Base-by-base conservation (phyloP, 768 basidiomycete species). In the Tylopilus subfusipes region DNA sequence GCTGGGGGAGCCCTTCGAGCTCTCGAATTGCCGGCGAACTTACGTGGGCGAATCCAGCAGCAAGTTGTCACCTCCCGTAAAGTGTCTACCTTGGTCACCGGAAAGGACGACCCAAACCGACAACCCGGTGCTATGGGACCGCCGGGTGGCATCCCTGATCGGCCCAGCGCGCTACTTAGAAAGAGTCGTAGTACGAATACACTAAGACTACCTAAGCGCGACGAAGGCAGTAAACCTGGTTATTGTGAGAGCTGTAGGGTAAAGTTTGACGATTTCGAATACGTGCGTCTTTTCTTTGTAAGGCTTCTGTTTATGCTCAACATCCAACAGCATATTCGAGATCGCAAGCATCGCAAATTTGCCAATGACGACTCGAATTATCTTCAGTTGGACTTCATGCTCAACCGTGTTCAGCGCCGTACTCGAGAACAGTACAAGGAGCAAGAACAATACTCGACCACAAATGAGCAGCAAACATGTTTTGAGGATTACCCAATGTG, bases 231-330 rank as follows among this genome's bases (percentile, higher is more conserved):
- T 58, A 98, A 97, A 64, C 88, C 95, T 5, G 97, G 97, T 5
- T 98, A 98, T 71, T 99, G 97, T 70, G 97, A 99, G 72, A 95
- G 93, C 68, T 99, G 97, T 70, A 82, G 96, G 36, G 65, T 79
- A 52, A 93, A 93, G 70, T 99, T 95, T 65, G 85, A 88, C 0
- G 88, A 96, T 70, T 96, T 98, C 63, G 81, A 82, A 56, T 72
- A 75, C 60, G 96, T 97, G 62, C 65, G 77, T 36, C 24, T 25
- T 54, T 22, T 48, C 4, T 19, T 50, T 24, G 38, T 21, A 25
- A 30, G 19, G 30, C 14, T 19, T 18, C 14, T 33, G 10, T 53
- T 51, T 33, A 30, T 54, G 47, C 51, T 56, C 19, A 50, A 33
- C 42, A 2, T 54, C 44, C 21, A 25, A 49, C 61, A 97, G 93